Base-by-base conservation (phyloP, 805 yeast species). In the Kluyveromyces nonfermentans region DNA sequence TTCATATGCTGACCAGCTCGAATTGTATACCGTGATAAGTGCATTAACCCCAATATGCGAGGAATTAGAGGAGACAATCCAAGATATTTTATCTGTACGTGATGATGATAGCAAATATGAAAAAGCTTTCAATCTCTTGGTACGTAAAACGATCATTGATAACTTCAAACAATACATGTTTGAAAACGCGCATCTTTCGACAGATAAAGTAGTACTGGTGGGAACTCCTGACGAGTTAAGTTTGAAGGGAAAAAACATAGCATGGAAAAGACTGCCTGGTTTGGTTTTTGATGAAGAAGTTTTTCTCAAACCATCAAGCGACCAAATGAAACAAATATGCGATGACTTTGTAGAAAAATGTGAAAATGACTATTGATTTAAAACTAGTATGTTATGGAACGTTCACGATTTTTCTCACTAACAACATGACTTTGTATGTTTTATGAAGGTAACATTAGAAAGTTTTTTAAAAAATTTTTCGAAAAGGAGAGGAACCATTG, bases 1-100 rank as follows among this genome's bases (percentile, higher is more conserved):
- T 15, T 37, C 40, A 16, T 60, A 54, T 33, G 42, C 43, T 3
- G 42, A 53, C 16, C 57, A 56, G 31, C 45, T 37, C 37, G 62
- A 60, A n/a, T 37, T 59, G 20, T 40, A 53, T 5, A 22, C 33
- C 1, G 20, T 59, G 3, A 37, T 55, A 16, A 57, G 50, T 35
- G 34, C 35, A 16, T 42, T 58, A 4, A 59, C 56, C 19, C 20
- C 46, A 21, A 46, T 43, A n/a, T 43, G 51, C 3, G 64, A 59
- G 33, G 62, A 59, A 28, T 31, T 55, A 7, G 47, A 51, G 15
- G 63, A 57, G 35, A 18, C 46, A 3, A 51, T 58, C 12, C 39
- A 47, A 17, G 63, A 56, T 34, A 19, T 33, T 38, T 15, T 32
- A 17, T 37, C 38, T 8, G 40, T 33, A 10, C 37, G 15, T 3